Conservation (phyloP, 768 basidiomycete species). For the Mycena galopus region DNA sequence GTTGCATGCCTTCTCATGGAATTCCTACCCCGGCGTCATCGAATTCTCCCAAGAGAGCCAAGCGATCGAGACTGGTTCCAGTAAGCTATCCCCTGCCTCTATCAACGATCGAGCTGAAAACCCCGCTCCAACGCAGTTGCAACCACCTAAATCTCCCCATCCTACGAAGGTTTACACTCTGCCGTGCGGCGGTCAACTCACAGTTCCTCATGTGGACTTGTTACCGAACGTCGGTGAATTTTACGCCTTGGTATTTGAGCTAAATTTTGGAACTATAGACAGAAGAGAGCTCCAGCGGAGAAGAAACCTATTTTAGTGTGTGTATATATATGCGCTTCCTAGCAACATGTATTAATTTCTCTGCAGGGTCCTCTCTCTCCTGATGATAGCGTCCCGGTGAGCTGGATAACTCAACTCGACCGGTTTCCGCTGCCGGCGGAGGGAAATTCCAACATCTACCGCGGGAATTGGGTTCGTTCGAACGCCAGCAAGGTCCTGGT, state of each 20-base stretch:
- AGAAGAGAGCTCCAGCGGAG: conserved; percentile 14
- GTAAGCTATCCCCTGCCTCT: conserved; percentile 8
- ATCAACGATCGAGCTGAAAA: conserved; percentile 10
- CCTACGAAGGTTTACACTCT: conserved; percentile 16
- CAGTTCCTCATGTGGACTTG: conserved; percentile 13
- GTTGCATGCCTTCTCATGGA: conserved; percentile 10
- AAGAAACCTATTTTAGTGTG: conserved; percentile 16
- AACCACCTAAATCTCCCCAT: conserved; percentile 6
- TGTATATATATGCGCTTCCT: conserved; percentile 4
- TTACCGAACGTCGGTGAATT: conserved; percentile 16
- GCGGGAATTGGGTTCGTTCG: conserved; percentile 15
- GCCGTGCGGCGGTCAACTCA: conserved; percentile 19
- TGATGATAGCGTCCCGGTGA: conserved; percentile 6
- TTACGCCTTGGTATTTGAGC: conserved; percentile 4
- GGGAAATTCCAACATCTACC: conserved; percentile 19
- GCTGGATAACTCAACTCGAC: conserved; percentile 14
- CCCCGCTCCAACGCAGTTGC: neutral
- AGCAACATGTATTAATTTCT: conserved; percentile 9
- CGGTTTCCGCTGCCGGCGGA: conserved; percentile 16
- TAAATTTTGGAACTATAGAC: neutral
- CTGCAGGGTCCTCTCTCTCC: conserved; percentile 15
- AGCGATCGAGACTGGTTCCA: conserved; percentile 13
- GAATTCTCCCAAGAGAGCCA: conserved; percentile 7
- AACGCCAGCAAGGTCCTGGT: conserved; percentile 16
- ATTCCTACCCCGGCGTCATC: conserved; percentile 14